Evolutionary conservation across 2,329 filamentous ascomycete species (phyloP), one percentile per base, ranked within the genome.

Genomic region (Colletotrichum sp.): DNA sequence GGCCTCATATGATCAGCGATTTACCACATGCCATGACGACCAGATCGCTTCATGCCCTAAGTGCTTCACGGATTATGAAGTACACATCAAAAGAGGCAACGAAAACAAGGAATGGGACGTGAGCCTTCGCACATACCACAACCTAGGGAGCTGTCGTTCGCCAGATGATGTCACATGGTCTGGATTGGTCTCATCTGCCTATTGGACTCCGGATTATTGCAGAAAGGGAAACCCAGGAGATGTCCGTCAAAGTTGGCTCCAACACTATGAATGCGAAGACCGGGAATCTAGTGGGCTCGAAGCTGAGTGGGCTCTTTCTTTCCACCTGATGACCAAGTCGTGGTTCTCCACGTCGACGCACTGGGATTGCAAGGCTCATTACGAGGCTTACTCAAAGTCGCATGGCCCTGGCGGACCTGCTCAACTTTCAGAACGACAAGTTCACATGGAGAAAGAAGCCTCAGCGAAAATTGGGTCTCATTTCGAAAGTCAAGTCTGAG

Each of bases 391-490:
- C 9, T 44, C 18, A n/a, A 44, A 44, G 9, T 44, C 39, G 39
- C 36, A 39, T 2, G 36, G 36, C 8, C 36, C 15, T 39, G 4
- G 8, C 4, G 36, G 36, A 39, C 36, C 36, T 18, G 36, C 5
- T 39, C 2, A 3, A 6, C 36, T 44, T 44, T 44, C 36, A 18
- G 2, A 1, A 9, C 36, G 16, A 44, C 16, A 44, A 18, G 1
- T 44, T 6, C 16, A 3, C 2, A 0, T 39, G 36, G 5, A 6
- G 16, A 39, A 18, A 39, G 2, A 44, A 2, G 5, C 0, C 0
- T 44, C 5, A 1, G 36, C 0, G 1, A 18, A 5, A 8, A n/a
- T 44, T 44, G 8, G 1, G 0, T 10, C 39, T 3, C 3, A 44
- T 44, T n/a, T 0, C 8, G 8, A 44, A 44, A 44, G 39, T 2